Conservation (phyloP, 805 yeast genomes). For the Limtongozyma cylindracea region DNA sequence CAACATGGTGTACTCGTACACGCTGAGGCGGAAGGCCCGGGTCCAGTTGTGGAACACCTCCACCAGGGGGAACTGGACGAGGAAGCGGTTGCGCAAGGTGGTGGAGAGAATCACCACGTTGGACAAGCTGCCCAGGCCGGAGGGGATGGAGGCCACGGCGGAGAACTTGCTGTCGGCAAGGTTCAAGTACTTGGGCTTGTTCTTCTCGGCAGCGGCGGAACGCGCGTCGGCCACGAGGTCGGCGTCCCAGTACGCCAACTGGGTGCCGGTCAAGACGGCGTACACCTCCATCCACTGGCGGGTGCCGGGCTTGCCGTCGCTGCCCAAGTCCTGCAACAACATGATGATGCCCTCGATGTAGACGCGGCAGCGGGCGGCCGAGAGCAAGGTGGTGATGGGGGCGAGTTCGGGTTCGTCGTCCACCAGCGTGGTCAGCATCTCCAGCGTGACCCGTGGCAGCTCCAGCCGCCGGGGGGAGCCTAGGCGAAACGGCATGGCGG, state of each 20-base stretch:
- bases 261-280: slow-evolving; percentile 78
- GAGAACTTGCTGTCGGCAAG: slow-evolving; percentile 76
- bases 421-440: no score
- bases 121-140: slow-evolving; percentile 32
- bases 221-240: slow-evolving; percentile 31
- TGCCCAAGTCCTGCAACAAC: slow-evolving; percentile 46
- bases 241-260: slow-evolving; percentile 83
- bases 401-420: slow-evolving; percentile 28
- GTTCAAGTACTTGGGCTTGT: slow-evolving; percentile 72
- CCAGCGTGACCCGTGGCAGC: no score
- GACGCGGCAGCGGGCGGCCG: slow-evolving; percentile 53
- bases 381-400: slow-evolving; percentile 50
- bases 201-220: no score
- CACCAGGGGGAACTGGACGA: slow-evolving; percentile 49
- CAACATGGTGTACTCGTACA: slow-evolving; percentile 56
- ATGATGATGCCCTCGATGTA: slow-evolving; percentile 57
- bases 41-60: slow-evolving; percentile 55
- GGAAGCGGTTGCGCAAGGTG: slow-evolving; percentile 68
- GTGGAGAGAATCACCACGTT: slow-evolving; percentile 81
- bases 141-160: slow-evolving; percentile 40
- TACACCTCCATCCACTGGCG: slow-evolving; percentile 84
- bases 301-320: slow-evolving; percentile 71
- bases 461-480: no score
- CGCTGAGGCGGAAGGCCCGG: slow-evolving; percentile 56
- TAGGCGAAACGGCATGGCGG: no score